Evolutionary conservation across 768 basidiomycete species (phyloP).

Genomic region (Lentinula edodes): DNA sequence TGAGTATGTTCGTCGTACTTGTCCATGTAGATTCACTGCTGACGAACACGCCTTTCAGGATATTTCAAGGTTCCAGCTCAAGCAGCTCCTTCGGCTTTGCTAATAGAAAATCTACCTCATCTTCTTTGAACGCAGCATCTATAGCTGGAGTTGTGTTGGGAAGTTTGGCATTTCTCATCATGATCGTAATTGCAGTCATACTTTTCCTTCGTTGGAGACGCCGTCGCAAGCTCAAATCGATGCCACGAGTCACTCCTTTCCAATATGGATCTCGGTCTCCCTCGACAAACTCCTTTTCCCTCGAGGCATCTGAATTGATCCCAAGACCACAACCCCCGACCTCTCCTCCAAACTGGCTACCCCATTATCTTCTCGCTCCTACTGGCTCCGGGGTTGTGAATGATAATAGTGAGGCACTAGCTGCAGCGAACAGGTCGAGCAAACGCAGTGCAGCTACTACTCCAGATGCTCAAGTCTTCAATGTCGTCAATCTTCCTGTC

Average conservation of each 20-base stretch:
- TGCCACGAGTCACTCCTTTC: neutral
- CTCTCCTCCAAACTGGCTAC: neutral
- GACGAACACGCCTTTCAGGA: neutral
- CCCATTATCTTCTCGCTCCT: neutral
- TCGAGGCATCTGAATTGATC: neutral
- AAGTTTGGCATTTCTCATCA: slow-evolving; percentile 1
- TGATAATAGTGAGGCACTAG: neutral
- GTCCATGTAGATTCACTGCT: neutral
- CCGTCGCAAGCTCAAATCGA: neutral
- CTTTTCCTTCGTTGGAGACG: neutral
- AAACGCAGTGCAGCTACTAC: neutral
- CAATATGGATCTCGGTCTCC: neutral
- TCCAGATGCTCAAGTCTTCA: neutral
- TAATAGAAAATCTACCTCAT: neutral
- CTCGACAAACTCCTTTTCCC: neutral
- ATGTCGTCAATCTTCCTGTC: neutral
- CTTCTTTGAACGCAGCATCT: neutral
- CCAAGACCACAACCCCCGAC: neutral
- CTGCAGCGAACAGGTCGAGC: neutral
- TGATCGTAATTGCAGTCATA: neutral
- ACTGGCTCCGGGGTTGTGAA: neutral
- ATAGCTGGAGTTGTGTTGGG: slow-evolving; percentile 5
- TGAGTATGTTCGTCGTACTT: neutral
- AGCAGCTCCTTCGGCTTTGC: slow-evolving; percentile 1
- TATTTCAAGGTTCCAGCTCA: slow-evolving; percentile 1